Conservation (phyloP, 257 asterid species). For the Voacanga thouarsii region DNA sequence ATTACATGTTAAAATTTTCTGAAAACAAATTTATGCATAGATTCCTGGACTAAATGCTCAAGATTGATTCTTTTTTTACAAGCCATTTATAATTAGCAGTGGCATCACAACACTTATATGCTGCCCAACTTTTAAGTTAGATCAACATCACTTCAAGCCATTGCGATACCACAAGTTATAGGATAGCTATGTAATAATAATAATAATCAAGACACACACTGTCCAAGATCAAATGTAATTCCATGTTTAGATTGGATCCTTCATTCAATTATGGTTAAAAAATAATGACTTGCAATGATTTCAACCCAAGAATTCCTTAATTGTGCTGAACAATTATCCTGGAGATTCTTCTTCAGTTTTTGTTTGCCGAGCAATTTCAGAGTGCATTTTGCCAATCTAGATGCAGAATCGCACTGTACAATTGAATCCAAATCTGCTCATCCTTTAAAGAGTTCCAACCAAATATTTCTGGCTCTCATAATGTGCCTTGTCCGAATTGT, state of each 20-base stretch:
- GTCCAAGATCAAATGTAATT: neutral
- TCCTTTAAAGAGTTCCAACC: neutral
- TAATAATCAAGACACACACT: no score
- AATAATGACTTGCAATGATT: neutral
- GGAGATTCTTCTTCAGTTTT: neutral
- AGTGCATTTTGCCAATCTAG: no score
- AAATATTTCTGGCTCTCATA: neutral
- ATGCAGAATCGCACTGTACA: neutral
- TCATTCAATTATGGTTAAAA: neutral
- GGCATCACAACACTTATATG: no score
- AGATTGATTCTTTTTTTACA: no score
- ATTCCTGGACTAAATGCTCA: no score
- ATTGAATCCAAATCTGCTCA: neutral
- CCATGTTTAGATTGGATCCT: neutral
- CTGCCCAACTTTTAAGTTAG: no score
- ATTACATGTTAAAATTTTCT: no score
- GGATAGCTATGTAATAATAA: no score
- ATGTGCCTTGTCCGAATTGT: neutral
- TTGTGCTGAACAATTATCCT: neutral
- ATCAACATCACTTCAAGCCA: no score
- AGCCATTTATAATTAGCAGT: no score
- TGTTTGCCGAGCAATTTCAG: neutral
- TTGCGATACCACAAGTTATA: neutral
- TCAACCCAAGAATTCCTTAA: neutral
- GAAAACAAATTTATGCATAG: no score